Conservation (phyloP, 768 basidiomycete species). For the Dictyophora rubrovolvata region DNA sequence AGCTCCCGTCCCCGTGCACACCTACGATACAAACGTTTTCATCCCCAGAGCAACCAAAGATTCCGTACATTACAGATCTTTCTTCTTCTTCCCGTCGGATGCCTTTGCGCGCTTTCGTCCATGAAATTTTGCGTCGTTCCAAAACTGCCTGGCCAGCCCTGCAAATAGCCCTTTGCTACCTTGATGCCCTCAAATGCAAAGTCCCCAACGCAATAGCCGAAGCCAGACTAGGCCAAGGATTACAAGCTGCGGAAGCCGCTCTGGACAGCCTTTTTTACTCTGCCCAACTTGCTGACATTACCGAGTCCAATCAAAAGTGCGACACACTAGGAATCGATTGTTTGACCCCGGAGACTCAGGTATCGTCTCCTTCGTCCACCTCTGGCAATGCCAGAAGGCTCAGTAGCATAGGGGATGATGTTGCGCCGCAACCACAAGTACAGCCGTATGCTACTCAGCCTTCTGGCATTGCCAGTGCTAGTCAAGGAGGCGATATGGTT, state of each 20-base stretch:
- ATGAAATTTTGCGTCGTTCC: slow-evolving; percentile 80
- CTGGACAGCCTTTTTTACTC: slow-evolving; percentile 7
- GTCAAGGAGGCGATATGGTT: background rate
- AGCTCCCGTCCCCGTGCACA: slow-evolving; percentile 42
- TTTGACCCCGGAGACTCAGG: background rate
- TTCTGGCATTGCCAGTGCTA: slow-evolving; percentile 7
- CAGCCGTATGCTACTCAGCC: background rate
- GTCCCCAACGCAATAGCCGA: slow-evolving; percentile 50
- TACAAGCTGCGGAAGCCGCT: slow-evolving; percentile 5
- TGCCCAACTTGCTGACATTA: background rate
- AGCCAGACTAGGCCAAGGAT: slow-evolving; percentile 32
- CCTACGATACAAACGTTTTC: slow-evolving; percentile 30
- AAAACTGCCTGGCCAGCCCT: slow-evolving; percentile 75
- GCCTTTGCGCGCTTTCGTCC: slow-evolving; percentile 47
- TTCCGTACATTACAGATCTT: slow-evolving; percentile 21
- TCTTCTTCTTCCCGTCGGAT: slow-evolving; percentile 15
- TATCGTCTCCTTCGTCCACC: background rate
- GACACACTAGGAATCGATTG: background rate
- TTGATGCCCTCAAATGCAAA: slow-evolving; percentile 70
- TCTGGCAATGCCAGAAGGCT: background rate
- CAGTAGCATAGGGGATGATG: background rate
- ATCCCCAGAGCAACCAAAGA: slow-evolving; percentile 18
- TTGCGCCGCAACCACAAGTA: background rate
- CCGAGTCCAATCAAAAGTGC: background rate
- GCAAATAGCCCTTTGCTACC: slow-evolving; percentile 80